Conservation (phyloP, 2,329 filamentous ascomycete species). For the Penicillium crustosum region DNA sequence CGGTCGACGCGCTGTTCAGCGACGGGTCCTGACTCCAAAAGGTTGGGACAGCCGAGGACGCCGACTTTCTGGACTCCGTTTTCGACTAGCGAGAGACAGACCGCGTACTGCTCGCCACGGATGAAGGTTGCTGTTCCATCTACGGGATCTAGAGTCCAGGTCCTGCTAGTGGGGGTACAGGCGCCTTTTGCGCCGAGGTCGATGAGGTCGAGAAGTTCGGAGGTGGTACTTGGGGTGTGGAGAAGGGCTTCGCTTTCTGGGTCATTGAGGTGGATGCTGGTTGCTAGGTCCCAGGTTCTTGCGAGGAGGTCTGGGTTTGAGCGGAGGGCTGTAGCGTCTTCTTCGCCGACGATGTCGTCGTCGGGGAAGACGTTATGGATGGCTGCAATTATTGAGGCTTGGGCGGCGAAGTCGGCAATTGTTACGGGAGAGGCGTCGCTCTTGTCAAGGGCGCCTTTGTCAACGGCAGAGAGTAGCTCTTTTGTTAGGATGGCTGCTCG, state of each 20-base stretch:
- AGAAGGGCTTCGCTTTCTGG: slow-evolving; percentile 36
- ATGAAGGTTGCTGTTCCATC: slow-evolving; percentile 65
- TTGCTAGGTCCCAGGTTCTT: slow-evolving; percentile 58
- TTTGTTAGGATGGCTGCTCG: slow-evolving; percentile 60
- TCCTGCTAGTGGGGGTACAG: slow-evolving; percentile 42
- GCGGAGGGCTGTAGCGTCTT: slow-evolving; percentile 56
- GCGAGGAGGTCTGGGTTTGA: slow-evolving; percentile 49
- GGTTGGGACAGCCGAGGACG: slow-evolving; percentile 63
- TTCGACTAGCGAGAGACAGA: slow-evolving; percentile 59
- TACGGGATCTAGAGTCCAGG: slow-evolving; percentile 66
- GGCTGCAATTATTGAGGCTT: slow-evolving; percentile 61
- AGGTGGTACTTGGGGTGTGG: slow-evolving; percentile 45
- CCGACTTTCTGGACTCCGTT: slow-evolving; percentile 58
- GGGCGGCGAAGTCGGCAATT: slow-evolving; percentile 63
- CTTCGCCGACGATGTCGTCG: slow-evolving; percentile 63
- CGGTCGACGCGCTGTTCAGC: slow-evolving; percentile 45
- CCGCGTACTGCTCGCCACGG: slow-evolving; percentile 61
- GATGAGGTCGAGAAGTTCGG: slow-evolving; percentile 62
- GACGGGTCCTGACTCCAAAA: slow-evolving; percentile 42
- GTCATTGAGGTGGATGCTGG: slow-evolving; percentile 36
- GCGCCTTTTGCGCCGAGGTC: slow-evolving; percentile 55
- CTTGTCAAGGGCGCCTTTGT: slow-evolving; percentile 56
- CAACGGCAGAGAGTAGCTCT: slow-evolving; percentile 49
- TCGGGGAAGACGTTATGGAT: slow-evolving; percentile 55
- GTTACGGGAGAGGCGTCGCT: slow-evolving; percentile 62